Conservation (phyloP, 202 grass and related monocot species). For the Schoenoplectus triqueter region DNA sequence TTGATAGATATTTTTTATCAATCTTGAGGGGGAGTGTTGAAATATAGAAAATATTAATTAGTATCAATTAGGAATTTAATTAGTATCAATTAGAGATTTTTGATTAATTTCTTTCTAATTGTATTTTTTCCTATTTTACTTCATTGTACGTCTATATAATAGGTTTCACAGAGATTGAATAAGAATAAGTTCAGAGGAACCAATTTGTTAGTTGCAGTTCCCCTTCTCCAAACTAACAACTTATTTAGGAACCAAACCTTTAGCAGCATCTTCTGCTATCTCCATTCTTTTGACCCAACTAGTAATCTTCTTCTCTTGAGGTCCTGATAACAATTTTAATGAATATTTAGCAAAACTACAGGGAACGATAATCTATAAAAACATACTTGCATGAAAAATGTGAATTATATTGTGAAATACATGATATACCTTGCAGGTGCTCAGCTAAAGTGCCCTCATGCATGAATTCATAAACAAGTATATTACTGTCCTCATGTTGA, state of each 20-base stretch:
- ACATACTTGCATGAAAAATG: neutral
- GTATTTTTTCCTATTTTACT: too few species aligned
- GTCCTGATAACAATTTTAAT: constrained; percentile 26
- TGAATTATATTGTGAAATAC: neutral
- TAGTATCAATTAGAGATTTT: too few species aligned
- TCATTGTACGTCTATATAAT: too few species aligned
- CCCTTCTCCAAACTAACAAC: neutral
- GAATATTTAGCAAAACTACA: neutral
- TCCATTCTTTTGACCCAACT: constrained; percentile 39
- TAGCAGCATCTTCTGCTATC: constrained; percentile 46
- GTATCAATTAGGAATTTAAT: too few species aligned
- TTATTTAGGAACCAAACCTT: constrained; percentile 36
- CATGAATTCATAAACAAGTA: constrained; percentile 96
- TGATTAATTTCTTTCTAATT: too few species aligned
- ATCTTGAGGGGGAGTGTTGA: too few species aligned
- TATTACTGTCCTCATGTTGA: constrained; percentile 90
- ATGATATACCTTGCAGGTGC: constrained; percentile 66
- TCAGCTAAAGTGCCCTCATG: constrained; percentile 85
- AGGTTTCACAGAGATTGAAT: too few species aligned
- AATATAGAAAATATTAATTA: too few species aligned
- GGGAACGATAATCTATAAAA: neutral
- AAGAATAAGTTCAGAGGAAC: neutral
- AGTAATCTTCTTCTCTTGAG: constrained; percentile 30
- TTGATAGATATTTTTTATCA: too few species aligned
- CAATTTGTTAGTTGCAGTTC: neutral